Conservation (phyloP, 225 moss, liverwort and hornwort species). For the Neckera pumila region DNA sequence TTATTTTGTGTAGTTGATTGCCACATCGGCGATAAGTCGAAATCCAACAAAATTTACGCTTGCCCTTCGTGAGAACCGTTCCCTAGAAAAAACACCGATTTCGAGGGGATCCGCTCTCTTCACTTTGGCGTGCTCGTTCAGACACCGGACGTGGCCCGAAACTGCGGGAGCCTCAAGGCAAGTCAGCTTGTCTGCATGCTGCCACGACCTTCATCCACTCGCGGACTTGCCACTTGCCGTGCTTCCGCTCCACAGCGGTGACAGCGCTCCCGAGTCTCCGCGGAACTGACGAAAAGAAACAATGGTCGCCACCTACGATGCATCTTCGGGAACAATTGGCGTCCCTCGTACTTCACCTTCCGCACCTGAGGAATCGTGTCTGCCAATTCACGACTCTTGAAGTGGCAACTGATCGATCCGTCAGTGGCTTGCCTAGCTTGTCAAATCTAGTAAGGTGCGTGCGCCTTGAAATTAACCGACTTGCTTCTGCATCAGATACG, state of each 20-base stretch:
- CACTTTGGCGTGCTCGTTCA: background rate
- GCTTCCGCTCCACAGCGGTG: no score
- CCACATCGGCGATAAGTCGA: no score
- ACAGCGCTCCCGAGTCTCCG: background rate
- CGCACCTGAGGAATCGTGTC: background rate
- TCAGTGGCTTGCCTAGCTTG: background rate
- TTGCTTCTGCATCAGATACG: background rate
- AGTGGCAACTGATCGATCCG: background rate
- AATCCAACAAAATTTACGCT: background rate
- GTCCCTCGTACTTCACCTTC: background rate
- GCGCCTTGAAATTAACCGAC: background rate
- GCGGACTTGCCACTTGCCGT: background rate
- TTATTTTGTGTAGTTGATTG: accelerated
- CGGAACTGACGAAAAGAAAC: background rate
- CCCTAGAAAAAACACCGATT: background rate
- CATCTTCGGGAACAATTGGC: background rate
- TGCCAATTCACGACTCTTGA: background rate
- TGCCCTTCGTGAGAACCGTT: background rate
- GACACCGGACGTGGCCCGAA: background rate
- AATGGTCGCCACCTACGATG: background rate
- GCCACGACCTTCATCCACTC: background rate
- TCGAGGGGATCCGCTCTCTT: background rate
- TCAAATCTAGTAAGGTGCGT: background rate
- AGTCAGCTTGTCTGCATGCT: background rate
- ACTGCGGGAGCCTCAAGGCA: background rate